A percentile compares a stretch with the other conserved stretches of the same genome.
Evolutionary conservation across 2,329 filamentous ascomycete species (phyloP).

Genomic region (Arthroderma sp.): DNA sequence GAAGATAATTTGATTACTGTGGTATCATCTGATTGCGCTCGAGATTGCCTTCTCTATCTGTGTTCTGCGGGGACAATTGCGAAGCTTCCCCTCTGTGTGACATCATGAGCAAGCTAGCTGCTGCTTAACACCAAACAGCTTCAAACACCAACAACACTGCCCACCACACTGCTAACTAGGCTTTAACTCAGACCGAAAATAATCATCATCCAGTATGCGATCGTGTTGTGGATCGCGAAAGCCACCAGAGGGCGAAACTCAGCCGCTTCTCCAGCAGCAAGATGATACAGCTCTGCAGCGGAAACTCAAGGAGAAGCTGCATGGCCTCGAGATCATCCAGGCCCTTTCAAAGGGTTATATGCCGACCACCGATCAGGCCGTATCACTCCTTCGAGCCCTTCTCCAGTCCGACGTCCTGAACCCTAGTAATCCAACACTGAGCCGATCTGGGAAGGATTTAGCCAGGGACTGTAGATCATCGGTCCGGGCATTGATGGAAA

Average conservation of each 20-base stretch:
- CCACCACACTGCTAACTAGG: too few species aligned
- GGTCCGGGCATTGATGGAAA: constrained; percentile 67
- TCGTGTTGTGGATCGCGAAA: constrained; percentile 51
- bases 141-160: too few species aligned
- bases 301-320: constrained; percentile 73
- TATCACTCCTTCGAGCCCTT: constrained; percentile 66
- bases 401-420: constrained; percentile 68
- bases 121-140: too few species aligned
- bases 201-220: constrained; percentile 32
- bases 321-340: constrained; percentile 81
- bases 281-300: constrained; percentile 56
- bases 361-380: constrained; percentile 76
- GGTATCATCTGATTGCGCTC: too few species aligned
- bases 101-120: too few species aligned
- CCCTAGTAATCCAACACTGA: constrained; percentile 59
- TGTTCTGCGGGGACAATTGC: too few species aligned
- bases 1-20: too few species aligned
- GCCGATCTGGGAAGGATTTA: constrained; percentile 61
- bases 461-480: constrained; percentile 59
- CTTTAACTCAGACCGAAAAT: too few species aligned
- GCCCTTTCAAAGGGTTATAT: constrained; percentile 75
- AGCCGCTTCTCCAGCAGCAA: constrained; percentile 69
- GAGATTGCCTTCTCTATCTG: too few species aligned
- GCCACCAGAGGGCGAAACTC: constrained; percentile 46
- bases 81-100: too few species aligned